Percentiles rank a stretch among this genome's conserved stretches.
Evolutionary conservation across 2,329 filamentous ascomycete genomes (phyloP).

Genomic region (Claviceps sp.): DNA sequence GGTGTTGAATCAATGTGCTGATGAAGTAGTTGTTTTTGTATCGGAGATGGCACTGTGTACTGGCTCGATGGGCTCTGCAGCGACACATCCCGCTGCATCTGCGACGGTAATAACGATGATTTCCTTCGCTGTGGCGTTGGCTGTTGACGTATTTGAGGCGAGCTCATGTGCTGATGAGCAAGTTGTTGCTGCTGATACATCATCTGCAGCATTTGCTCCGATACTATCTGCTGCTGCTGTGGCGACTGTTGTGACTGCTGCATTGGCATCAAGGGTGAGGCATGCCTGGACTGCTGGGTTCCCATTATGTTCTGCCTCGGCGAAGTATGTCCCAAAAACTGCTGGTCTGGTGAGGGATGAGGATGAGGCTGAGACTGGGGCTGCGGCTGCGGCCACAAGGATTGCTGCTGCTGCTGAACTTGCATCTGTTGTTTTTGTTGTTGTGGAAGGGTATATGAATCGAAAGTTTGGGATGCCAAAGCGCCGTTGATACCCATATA

Average conservation of each 20-base stretch:
- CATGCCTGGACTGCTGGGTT: slow-evolving; percentile 5
- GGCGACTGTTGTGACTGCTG: slow-evolving; percentile 5
- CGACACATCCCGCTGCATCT: slow-evolving; percentile 7
- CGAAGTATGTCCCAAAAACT: slow-evolving; percentile 2
- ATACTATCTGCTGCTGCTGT: slow-evolving; percentile 4
- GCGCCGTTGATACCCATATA: slow-evolving; percentile 1
- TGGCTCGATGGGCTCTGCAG: slow-evolving; percentile 6
- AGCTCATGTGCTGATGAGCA: slow-evolving; percentile 8
- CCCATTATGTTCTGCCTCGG: slow-evolving; percentile 3
- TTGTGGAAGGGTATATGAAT: slow-evolving; percentile 13
- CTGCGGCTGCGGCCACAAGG: slow-evolving; percentile 8
- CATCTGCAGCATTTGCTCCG: slow-evolving; percentile 6
- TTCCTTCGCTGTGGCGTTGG: slow-evolving; percentile 7
- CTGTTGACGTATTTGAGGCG: slow-evolving; percentile 10
- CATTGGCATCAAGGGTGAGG: not conserved
- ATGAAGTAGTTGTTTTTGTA: slow-evolving; percentile 16
- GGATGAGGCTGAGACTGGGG: slow-evolving; percentile 13
- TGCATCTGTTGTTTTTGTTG: slow-evolving; percentile 9
- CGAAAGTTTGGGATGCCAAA: not conserved
- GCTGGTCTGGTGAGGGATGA: slow-evolving; percentile 4
- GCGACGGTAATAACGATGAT: slow-evolving; percentile 6
- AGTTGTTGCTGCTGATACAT: slow-evolving; percentile 8
- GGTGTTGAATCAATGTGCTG: slow-evolving; percentile 11
- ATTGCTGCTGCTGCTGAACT: slow-evolving; percentile 1
- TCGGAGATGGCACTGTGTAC: slow-evolving; percentile 7